phyloP scores from a whole-genome alignment of 495 filamentous ascomycete species.

The Xylaria telfairii region DNA sequence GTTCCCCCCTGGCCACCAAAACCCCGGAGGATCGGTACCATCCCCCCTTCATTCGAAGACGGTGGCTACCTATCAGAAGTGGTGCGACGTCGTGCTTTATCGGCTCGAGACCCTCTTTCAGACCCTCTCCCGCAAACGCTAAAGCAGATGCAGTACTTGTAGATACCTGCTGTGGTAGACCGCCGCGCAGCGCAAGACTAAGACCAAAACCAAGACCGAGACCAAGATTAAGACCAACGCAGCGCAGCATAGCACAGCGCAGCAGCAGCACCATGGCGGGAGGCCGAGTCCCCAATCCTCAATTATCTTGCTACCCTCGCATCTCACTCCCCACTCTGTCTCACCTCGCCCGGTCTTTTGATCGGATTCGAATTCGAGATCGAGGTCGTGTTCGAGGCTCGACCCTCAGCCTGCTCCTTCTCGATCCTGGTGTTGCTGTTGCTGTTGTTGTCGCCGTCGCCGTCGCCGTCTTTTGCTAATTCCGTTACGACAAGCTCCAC shows the following conservation, averaged over 20 bases:
- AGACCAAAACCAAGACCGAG: background rate
- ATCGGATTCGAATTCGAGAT: constrained; percentile 7
- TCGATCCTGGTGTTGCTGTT: constrained; percentile 8
- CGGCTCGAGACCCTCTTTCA: constrained; percentile 22
- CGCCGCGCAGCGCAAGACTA: constrained; percentile 7
- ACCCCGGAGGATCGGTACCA: constrained; percentile 15
- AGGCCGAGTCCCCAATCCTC: background rate
- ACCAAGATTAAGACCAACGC: background rate
- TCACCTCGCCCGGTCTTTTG: constrained; percentile 19
- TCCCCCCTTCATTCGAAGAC: background rate
- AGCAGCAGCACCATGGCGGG: constrained; percentile 3
- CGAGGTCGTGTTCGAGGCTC: background rate
- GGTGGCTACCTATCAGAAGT: constrained; percentile 16
- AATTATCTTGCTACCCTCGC: background rate
- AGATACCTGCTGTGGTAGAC: constrained; percentile 13
- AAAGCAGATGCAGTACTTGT: background rate
- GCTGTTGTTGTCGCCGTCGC: too few relatives aligned
- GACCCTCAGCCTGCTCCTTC: constrained; percentile 2
- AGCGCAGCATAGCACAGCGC: too few relatives aligned
- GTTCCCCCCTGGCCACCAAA: constrained; percentile 6
- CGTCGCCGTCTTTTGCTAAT: constrained; percentile 15
- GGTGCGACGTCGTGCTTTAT: constrained; percentile 22
- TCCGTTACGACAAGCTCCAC: constrained; percentile 13
- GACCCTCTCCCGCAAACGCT: constrained; percentile 23
- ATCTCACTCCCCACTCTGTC: constrained; percentile 21